Percentiles rank a stretch among this genome's conserved stretches.
Evolutionary conservation across 768 basidiomycete species (phyloP).

Genomic region (Mrakia frigida): DNA sequence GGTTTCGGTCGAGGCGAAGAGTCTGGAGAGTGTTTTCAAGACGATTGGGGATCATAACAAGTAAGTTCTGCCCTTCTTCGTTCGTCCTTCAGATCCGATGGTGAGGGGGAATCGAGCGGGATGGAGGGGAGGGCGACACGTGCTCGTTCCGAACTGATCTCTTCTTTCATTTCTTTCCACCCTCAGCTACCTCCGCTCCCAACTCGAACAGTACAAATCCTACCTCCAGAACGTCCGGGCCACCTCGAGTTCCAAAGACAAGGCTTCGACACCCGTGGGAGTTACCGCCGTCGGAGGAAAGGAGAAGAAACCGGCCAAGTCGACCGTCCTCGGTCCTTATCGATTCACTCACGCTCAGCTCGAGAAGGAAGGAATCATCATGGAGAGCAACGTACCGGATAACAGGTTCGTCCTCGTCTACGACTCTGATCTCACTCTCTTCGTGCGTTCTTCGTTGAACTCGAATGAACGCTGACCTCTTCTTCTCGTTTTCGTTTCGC

Average conservation of each 20-base stretch:
- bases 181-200: constrained; percentile 71
- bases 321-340: constrained; percentile 85
- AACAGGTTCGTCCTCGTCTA: constrained; percentile 63
- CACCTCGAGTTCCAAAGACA: constrained; percentile 69
- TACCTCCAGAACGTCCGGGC: constrained; percentile 96
- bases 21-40: constrained; percentile 95
- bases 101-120: not conserved
- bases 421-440: not conserved
- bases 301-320: constrained; percentile 86
- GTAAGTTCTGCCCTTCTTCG: not conserved
- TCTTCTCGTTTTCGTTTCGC: constrained; percentile 6
- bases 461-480: not conserved
- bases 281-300: constrained; percentile 94
- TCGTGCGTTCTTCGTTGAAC: constrained; percentile 25
- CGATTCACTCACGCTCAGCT: constrained; percentile 96
- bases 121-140: not conserved
- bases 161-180: not conserved
- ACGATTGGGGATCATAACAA: constrained; percentile 99
- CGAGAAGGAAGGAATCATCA: constrained; percentile 98
- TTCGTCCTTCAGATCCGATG: not conserved
- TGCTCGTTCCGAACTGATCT: not conserved
- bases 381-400: constrained; percentile 98
- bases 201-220: constrained; percentile 99
- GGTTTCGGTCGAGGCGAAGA: constrained; percentile 83
- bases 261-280: constrained; percentile 68